Conservation (phyloP, 139 green algal genomes). For the Volvox reticuliferus region DNA sequence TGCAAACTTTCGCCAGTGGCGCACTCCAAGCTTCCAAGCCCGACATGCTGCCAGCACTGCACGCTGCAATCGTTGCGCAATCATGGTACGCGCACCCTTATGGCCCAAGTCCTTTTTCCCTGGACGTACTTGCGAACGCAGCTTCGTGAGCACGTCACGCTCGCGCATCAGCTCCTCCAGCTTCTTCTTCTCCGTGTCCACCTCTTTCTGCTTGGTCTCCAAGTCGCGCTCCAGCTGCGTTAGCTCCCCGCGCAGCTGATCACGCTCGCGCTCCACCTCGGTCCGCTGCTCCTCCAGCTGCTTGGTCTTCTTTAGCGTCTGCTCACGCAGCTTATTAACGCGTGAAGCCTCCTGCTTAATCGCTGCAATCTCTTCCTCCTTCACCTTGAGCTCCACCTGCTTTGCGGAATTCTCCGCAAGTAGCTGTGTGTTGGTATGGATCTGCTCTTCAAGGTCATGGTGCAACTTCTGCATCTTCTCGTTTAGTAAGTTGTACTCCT, state of each 20-base stretch:
- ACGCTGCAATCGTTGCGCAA: no score
- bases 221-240: conserved; percentile 60
- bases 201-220: conserved; percentile 65
- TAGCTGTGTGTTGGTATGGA: conserved; percentile 90
- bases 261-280: conserved; percentile 72
- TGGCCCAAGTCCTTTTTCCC: no score
- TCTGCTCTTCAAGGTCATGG: conserved; percentile 90
- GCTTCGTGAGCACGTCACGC: conserved; percentile 91
- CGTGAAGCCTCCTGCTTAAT: conserved; percentile 77
- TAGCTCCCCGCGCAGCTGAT: conserved; percentile 56
- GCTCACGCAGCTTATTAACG: conserved; percentile 79
- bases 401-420: conserved; percentile 87
- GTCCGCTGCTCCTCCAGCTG: conserved; percentile 58
- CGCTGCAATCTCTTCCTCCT: conserved; percentile 84
- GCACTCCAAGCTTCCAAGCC: no score
- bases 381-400: conserved; percentile 88
- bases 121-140: conserved; percentile 72
- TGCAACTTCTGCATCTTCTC: conserved; percentile 93
- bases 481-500: conserved; percentile 90
- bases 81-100: no score
- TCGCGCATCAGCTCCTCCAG: conserved; percentile 89
- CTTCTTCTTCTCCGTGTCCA: conserved; percentile 78
- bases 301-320: conserved; percentile 69
- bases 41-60: no score
- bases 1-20: no score